Percentiles rank a stretch among this genome's conserved stretches.
phyloP scores from a whole-genome alignment of 139 green algal genomes.

The Mychonastes homosphaera region DNA sequence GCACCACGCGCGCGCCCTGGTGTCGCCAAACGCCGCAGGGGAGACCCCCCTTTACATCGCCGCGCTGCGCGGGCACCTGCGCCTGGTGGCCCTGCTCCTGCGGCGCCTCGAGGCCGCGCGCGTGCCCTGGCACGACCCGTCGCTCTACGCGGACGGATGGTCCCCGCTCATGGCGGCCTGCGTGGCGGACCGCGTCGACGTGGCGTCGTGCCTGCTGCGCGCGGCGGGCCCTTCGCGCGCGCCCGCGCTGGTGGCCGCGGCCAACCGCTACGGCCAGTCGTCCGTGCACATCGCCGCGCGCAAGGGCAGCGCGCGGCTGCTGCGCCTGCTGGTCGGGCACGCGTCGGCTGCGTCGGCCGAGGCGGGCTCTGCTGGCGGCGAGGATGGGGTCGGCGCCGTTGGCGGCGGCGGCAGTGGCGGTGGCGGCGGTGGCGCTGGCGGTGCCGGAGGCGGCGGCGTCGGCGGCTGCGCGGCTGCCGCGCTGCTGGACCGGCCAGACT shows the following conservation, averaged over 20 bases:
- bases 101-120: constrained; percentile 22
- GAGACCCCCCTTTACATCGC: constrained; percentile 85
- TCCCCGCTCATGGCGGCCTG: constrained; percentile 79
- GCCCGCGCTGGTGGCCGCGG: constrained; percentile 24
- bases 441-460: too few relatives aligned
- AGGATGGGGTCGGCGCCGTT: too few relatives aligned
- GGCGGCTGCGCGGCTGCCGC: constrained; percentile 8
- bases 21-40: constrained; percentile 24
- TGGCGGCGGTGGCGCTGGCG: too few relatives aligned
- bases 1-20: too few relatives aligned
- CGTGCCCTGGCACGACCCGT: constrained; percentile 47
- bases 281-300: constrained; percentile 67
- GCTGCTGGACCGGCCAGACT: constrained; percentile 10
- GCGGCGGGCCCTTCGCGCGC: constrained; percentile 28
- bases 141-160: constrained; percentile 72
- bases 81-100: constrained; percentile 54
- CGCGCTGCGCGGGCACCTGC: constrained; percentile 55
- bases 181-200: constrained; percentile 42
- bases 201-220: constrained; percentile 38
- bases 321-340: constrained; percentile 42
- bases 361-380: too few relatives aligned
- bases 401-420: too few relatives aligned
- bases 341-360: constrained; percentile 1
- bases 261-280: constrained; percentile 61
- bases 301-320: constrained; percentile 38